A percentile compares a stretch with the other conserved stretches of the same genome.
Conservation (phyloP, 768 basidiomycete species). For the Porpolomopsis calyptriformis region DNA sequence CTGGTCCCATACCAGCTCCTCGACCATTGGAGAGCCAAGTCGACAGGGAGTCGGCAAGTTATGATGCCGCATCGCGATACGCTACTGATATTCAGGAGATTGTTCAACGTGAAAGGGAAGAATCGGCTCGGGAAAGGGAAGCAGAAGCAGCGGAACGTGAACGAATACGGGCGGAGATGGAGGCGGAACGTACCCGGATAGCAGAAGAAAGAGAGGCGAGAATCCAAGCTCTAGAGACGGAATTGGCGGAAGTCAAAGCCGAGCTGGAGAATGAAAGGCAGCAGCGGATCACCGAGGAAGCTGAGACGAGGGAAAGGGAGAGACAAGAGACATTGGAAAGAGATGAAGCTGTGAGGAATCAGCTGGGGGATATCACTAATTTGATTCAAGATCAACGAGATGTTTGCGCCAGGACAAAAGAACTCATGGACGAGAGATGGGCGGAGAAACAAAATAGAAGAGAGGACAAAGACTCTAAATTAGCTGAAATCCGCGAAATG, state of each 20-base stretch:
- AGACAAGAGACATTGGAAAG: constrained; percentile 46
- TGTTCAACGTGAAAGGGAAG: constrained; percentile 49
- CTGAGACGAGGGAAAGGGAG: constrained; percentile 53
- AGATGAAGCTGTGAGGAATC: constrained; percentile 47
- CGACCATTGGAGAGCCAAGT: background rate
- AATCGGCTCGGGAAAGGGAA: constrained; percentile 45
- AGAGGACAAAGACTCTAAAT: constrained; percentile 46
- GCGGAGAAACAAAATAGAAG: constrained; percentile 50
- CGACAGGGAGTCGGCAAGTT: constrained; percentile 17
- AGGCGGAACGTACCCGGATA: constrained; percentile 36
- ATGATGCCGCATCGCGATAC: constrained; percentile 47
- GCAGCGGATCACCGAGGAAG: constrained; percentile 45
- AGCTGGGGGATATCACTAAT: constrained; percentile 63
- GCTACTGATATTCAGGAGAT: constrained; percentile 49
- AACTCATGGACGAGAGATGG: constrained; percentile 51
- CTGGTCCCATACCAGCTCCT: constrained; percentile 3
- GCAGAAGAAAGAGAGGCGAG: constrained; percentile 43
- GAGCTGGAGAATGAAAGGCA: constrained; percentile 59
- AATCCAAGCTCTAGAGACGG: constrained; percentile 52
- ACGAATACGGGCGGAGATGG: constrained; percentile 35
- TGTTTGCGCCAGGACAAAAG: constrained; percentile 48
- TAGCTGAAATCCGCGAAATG: constrained; percentile 50
- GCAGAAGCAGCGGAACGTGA: constrained; percentile 45
- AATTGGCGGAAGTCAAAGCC: constrained; percentile 42
- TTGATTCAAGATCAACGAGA: constrained; percentile 59